Conservation (phyloP, 2,329 filamentous ascomycete genomes). For the Calonectria hongkongensis region DNA sequence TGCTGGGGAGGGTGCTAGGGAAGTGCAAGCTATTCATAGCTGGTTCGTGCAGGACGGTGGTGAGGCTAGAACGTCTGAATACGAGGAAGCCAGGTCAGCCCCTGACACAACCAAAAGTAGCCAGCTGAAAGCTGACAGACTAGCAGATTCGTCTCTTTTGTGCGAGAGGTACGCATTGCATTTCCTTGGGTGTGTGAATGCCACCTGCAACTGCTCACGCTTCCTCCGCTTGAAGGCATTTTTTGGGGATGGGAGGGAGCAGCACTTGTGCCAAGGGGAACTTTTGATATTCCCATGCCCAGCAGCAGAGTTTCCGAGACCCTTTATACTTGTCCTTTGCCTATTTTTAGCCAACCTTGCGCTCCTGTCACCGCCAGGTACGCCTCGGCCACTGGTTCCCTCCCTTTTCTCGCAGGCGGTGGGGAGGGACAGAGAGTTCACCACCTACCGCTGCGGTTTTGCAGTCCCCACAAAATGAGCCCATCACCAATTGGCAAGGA, state of each 20-base stretch:
- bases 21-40: constrained; percentile 5
- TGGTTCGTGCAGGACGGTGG: neutral
- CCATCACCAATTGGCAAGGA: neutral
- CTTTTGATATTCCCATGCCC: constrained; percentile 20
- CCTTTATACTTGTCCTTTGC: constrained; percentile 18
- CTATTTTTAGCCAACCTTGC: constrained; percentile 15
- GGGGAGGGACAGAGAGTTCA: neutral
- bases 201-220: neutral
- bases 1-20: neutral
- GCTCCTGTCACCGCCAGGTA: constrained; percentile 15
- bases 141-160: neutral
- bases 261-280: neutral
- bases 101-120: neutral
- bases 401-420: neutral
- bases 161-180: neutral
- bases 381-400: neutral
- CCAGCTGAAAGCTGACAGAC: neutral
- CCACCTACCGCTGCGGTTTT: neutral
- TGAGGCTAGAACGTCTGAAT: constrained; percentile 3
- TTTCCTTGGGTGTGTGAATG: neutral
- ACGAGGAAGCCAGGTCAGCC: neutral
- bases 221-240: neutral
- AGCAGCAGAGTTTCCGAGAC: constrained; percentile 1
- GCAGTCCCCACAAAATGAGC: neutral
- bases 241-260: neutral